Evolutionary conservation across 768 basidiomycete genomes (phyloP).

Genomic region (Phylloporus rhodoxanthus): DNA sequence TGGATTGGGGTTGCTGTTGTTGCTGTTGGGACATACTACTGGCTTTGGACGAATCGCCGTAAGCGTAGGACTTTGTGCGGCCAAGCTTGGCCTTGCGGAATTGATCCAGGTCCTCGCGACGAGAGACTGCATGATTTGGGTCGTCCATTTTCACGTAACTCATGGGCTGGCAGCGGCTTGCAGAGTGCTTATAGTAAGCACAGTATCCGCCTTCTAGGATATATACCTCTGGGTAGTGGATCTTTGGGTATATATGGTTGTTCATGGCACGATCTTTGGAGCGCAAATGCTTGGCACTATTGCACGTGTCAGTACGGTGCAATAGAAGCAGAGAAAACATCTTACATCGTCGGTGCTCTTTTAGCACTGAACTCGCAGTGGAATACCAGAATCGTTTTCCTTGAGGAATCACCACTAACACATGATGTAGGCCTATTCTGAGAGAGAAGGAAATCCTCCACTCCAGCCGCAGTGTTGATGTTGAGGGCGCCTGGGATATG

Average conservation of each 20-base stretch:
- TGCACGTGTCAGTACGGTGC: conserved; percentile 2
- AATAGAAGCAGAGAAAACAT: conserved; percentile 12
- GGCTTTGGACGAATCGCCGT: conserved; percentile 64
- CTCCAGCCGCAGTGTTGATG: conserved; percentile 70
- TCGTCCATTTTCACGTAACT: conserved; percentile 96
- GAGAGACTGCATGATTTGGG: conserved; percentile 71
- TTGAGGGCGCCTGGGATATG: conserved; percentile 91
- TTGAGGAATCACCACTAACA: conserved; percentile 63
- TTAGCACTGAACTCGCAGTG: conserved; percentile 98
- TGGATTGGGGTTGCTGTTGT: conserved; percentile 40
- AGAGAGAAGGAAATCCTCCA: conserved; percentile 79
- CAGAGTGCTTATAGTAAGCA: conserved; percentile 69
- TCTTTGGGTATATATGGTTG: conserved; percentile 82
- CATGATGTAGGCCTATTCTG: conserved; percentile 57
- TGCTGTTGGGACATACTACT: conserved; percentile 33
- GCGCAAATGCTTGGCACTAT: conserved; percentile 88
- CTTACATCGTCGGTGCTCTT: conserved; percentile 92
- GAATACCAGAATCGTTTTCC: conserved; percentile 87
- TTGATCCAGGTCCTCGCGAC: conserved; percentile 83
- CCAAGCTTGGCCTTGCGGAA: conserved; percentile 87
- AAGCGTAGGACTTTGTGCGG: conserved; percentile 87
- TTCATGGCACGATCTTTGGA: conserved; percentile 87
- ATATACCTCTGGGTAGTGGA: conserved; percentile 96
- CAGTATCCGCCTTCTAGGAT: conserved; percentile 96
- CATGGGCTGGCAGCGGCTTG: conserved; percentile 67